Evolutionary conservation across 1,284 basidiomycete genomes (phyloP), one percentile per base, ranked within the genome.

Genomic region (Ceratobasidium sp.): DNA sequence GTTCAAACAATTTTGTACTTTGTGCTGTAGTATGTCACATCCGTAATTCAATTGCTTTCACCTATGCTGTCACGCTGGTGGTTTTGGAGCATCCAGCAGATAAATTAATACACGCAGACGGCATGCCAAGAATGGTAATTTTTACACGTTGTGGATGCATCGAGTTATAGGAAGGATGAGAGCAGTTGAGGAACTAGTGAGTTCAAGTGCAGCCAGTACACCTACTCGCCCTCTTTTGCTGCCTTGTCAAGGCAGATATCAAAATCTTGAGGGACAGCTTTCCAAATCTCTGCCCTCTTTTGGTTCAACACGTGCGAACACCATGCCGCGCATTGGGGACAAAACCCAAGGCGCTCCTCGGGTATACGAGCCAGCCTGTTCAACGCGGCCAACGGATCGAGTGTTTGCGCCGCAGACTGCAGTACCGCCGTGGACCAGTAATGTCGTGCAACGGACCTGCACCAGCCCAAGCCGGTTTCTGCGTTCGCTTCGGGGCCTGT

Each of bases 1-100:
- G 90, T 89, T 89, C 88, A 85, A 84, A 92, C 89, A 92, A 8
- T 37, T 83, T 79, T 76, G 65, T 74, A n/a, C 27, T 16, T 56
- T 4, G 27, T 2, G 11, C 31, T 27, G 29, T 16, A 59, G 22
- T 56, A 19, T 9, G 2, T 24, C 8, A 54, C 39, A 41, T 13
- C 13, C 39, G 5, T 16, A 34, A 34, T 37, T 34, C n/a, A 59
- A 14, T 59, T 11, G 27, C 2, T 24, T 27, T 24, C 48, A 19
- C 48, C 14, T 19, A 49, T 16, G 48, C 27, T 54, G 7, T 31
- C 24, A 59, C 56, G 37, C 29, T 22, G n/a, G 37, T 31, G 16
- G 16, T 8, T 8, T 39, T 29, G 29, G 19, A n/a, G 29, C 9
- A 59, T 13, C 3, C 27, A 34, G 31, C 2, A 59, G 14, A 37